A percentile compares a stretch with the other conserved stretches of the same genome.
Conservation (phyloP, 805 yeast genomes). For the Blastobotrys robertii region DNA sequence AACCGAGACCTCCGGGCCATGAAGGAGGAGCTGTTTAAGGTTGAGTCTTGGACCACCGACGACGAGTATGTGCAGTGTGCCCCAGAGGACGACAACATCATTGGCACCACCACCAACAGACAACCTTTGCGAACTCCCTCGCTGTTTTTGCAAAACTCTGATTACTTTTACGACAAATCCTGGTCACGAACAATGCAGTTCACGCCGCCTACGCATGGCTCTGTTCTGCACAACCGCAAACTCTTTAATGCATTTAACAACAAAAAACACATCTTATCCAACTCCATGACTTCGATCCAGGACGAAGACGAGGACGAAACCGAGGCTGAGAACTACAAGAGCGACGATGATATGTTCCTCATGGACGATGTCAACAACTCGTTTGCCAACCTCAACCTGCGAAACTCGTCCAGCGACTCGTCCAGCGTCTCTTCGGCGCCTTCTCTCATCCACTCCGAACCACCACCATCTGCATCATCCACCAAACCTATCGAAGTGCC, state of each 20-base stretch:
- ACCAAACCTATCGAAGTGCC: slow-evolving; percentile 4
- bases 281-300: slow-evolving; percentile 8
- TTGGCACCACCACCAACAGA: slow-evolving; percentile 21
- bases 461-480: slow-evolving; percentile 2
- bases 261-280: slow-evolving; percentile 9
- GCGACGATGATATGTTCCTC: slow-evolving; percentile 17
- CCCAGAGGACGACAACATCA: slow-evolving; percentile 7
- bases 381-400: not conserved
- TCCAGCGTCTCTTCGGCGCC: slow-evolving; percentile 15
- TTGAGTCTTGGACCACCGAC: slow-evolving; percentile 71
- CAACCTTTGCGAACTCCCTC: slow-evolving; percentile 26
- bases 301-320: slow-evolving; percentile 5
- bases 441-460: slow-evolving; percentile 15
- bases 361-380: slow-evolving; percentile 14
- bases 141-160: too few species aligned
- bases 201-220: slow-evolving; percentile 20
- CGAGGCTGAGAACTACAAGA: slow-evolving; percentile 3
- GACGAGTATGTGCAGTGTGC: slow-evolving; percentile 53
- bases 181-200: slow-evolving; percentile 24
- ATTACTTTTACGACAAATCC: slow-evolving; percentile 2
- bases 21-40: slow-evolving; percentile 47
- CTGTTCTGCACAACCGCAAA: not conserved
- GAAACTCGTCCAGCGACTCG: slow-evolving; percentile 1
- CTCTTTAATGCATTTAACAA: slow-evolving; percentile 1
- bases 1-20: slow-evolving; percentile 62